Percentiles rank a stretch among this genome's conserved stretches.
Evolutionary conservation across 306 rosid species (phyloP).

Genomic region (Castanopsis chinensis): DNA sequence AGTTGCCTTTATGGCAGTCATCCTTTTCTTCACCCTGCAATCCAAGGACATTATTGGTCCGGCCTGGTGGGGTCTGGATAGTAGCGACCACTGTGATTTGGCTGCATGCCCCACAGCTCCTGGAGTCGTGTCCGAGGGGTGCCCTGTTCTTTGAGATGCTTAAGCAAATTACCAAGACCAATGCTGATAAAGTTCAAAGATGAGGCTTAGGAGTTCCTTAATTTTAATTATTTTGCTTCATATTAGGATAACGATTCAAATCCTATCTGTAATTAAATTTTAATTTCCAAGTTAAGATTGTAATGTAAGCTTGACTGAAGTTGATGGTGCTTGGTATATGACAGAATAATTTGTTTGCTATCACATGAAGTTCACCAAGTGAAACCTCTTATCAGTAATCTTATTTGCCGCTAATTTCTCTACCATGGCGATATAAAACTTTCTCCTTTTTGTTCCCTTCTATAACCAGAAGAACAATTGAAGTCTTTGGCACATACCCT

Average conservation of each 20-base stretch:
- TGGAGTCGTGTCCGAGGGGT: slow-evolving; percentile 44
- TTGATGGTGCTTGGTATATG: neutral
- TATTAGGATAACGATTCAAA: neutral
- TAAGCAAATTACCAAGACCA: neutral
- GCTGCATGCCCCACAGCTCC: slow-evolving; percentile 73
- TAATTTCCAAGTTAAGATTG: neutral
- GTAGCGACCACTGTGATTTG: slow-evolving; percentile 52
- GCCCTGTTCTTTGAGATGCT: slow-evolving; percentile 39
- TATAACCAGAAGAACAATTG: slow-evolving; percentile 47
- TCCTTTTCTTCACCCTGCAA: slow-evolving; percentile 59
- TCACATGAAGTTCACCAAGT: neutral
- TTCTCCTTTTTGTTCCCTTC: slow-evolving; percentile 50
- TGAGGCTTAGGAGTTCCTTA: neutral
- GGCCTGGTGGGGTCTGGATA: slow-evolving; percentile 58
- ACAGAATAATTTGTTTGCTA: neutral
- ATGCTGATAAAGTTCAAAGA: neutral
- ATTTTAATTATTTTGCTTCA: neutral
- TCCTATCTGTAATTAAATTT: neutral
- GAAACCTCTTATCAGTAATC: slow-evolving; percentile 45
- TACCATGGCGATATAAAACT: slow-evolving; percentile 37
- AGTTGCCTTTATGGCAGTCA: slow-evolving; percentile 50
- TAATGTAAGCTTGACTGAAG: too few relatives aligned
- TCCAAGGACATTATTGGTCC: slow-evolving; percentile 37
- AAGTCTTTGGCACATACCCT: slow-evolving; percentile 59
- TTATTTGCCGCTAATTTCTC: slow-evolving; percentile 30